These are phyloP conservation scores for Colletotrichum trifolii DNA, from an alignment of 2,329 filamentous ascomycete species.

Conservation along the genomic window DNA sequence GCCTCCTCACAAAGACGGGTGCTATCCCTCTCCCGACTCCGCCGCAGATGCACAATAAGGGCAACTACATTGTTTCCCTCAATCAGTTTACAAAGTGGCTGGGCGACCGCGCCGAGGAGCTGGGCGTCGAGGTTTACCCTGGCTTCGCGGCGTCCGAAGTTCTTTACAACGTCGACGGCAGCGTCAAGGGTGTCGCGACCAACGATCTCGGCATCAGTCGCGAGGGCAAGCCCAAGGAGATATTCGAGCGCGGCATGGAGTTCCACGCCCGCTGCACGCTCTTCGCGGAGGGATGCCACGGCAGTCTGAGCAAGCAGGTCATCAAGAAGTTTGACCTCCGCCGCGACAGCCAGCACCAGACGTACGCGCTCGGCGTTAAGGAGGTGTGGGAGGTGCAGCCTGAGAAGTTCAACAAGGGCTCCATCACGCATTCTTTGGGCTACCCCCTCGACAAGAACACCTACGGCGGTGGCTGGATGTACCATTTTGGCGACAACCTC, in stretches of 20 bases:
- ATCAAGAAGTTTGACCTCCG: constrained; percentile 94
- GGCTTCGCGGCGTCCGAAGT: constrained; percentile 96
- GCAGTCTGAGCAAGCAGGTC: constrained; percentile 93
- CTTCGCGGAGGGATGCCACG: constrained; percentile 95
- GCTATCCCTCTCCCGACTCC: constrained; percentile 86
- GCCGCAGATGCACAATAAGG: constrained; percentile 97
- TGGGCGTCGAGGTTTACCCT: constrained; percentile 95
- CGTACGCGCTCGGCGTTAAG: constrained; percentile 93
- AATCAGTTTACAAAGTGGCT: constrained; percentile 98
- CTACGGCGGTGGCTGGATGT: constrained; percentile 99
- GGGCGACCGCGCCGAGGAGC: constrained; percentile 93
- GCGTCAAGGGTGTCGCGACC: constrained; percentile 92
- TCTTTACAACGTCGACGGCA: constrained; percentile 85
- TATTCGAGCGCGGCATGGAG: constrained; percentile 97
- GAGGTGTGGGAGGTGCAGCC: constrained; percentile 98
- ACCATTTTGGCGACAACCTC: constrained; percentile 98
- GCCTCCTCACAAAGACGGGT: constrained; percentile 86
- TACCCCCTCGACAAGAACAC: constrained; percentile 90
- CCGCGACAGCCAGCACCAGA: constrained; percentile 90
- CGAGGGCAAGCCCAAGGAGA: constrained; percentile 86
- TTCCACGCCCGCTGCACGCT: constrained; percentile 94
- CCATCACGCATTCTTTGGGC: constrained; percentile 90
- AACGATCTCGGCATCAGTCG: constrained; percentile 91
- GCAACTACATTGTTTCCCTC: constrained; percentile 96
- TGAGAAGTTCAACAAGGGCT: constrained; percentile 88